Base-by-base conservation (phyloP, 495 filamentous ascomycete genomes). In the Ascobolus immersus region DNA sequence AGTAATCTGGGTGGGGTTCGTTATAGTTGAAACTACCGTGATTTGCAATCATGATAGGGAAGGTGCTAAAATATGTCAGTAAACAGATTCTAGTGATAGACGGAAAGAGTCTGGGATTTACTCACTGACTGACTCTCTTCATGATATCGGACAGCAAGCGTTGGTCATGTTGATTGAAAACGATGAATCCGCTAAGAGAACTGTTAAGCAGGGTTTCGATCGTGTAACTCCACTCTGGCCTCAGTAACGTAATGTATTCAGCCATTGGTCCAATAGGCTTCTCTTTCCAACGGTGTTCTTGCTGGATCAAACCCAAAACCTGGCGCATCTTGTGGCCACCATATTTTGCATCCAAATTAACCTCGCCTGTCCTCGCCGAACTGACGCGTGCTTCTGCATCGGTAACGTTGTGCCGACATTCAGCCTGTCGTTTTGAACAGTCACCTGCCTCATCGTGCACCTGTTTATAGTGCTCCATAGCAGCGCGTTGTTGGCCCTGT, bases 251-350 rank as follows among this genome's bases (percentile, higher is more conserved):
- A 15, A 94, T 59, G 43, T 79, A 63, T 7, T 65, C 53, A 15
- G 79, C 89, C 9, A 93, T 61, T 0, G 86, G 86, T 0, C 86
- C 86, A 21, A 93, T 58, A 29, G 89, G 86, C 27, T 62, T 73
- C 23, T 61, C 55, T 15, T 54, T 50, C 40, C 86, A 93, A 1
- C 67, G 52, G 2, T 35, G 42, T 33, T 91, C 78, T 26, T 60
- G 52, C 4, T 66, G 59, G 43, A 94, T 79, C 6, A 61, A 59
- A 20, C 48, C 57, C 3, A 90, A 45, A 8, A 93, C 64, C 1
- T 55, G 38, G 2, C 67, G 62, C 50, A 91, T 58, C 32, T 57
- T 63, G 1, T 49, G 34, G 23, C 68, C 63, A 41, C 61, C 60
- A 50, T 61, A 26, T 1, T 44, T 45, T 13, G 43, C 36, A 32